Conservation (phyloP, 345 rosid genomes). For the Isatis tinctoria region DNA sequence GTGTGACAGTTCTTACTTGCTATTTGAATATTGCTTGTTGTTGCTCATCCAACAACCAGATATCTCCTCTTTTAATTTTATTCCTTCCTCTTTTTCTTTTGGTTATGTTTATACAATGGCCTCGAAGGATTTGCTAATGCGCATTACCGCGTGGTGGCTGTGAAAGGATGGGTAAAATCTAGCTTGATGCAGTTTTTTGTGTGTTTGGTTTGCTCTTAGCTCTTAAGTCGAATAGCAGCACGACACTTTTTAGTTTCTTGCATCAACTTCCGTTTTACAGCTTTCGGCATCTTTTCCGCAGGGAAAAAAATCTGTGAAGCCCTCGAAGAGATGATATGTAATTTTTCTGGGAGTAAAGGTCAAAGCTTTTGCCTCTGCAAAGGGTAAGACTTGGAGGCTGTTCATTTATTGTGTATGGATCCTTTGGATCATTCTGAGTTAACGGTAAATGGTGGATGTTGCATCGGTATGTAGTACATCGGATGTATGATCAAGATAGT, state of each 20-base stretch:
- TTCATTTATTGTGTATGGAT: neutral
- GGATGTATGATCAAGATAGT: neutral
- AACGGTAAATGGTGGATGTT: neutral
- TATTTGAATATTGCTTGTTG: conserved; percentile 2
- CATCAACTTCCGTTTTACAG: conserved; percentile 15
- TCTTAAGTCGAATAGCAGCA: neutral
- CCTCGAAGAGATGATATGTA: neutral
- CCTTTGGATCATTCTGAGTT: neutral
- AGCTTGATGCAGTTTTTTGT: neutral
- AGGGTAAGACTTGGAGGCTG: conserved; percentile 6
- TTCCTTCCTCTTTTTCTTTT: neutral
- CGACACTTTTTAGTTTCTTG: neutral
- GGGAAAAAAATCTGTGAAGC: conserved; percentile 17
- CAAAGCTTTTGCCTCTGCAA: neutral
- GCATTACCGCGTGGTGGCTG: conserved; percentile 29
- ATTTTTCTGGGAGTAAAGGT: neutral
- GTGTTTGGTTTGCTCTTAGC: conserved; percentile 20
- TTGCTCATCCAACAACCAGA: neutral
- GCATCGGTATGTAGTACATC: neutral
- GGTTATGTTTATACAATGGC: conserved; percentile 20
- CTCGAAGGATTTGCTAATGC: conserved; percentile 26
- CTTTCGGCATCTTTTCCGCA: conserved; percentile 24
- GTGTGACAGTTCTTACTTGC: conserved; percentile 9
- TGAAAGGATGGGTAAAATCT: conserved; percentile 26
- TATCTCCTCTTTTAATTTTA: conserved; percentile 2